Base-by-base conservation (phyloP, 345 rosid species). In the Gossypium mustelinum region DNA sequence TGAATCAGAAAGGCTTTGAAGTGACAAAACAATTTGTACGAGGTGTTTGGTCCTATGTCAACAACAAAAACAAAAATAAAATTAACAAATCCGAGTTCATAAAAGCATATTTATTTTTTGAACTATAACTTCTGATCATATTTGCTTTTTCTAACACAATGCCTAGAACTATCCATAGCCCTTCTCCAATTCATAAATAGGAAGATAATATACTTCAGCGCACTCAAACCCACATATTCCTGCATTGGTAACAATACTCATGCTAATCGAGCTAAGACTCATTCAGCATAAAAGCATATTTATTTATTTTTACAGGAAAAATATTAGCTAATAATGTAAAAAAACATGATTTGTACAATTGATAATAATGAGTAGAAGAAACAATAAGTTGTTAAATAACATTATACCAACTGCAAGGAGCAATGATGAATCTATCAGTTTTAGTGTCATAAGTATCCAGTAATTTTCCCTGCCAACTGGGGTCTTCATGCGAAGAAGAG, bases 401-500 rank as follows among this genome's bases (percentile, higher is more conserved):
- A 59, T 29, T 79, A 29, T 83, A 94, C 98, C 98, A 94, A 76
- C 75, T 52, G 86, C 93, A 89, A 10, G 97, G 88, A 67, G 92
- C 90, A 68, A 94, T 84, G 27, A 85, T 78, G 82, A 92, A 90
- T 74, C 78, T 80, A 80, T 94, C 97, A 72, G 86, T 78, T 79
- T 29, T 74, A 47, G 98, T 86, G 72, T 89, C 89, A 81, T 94
- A 92, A 65, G 97, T 94, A 68, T 91, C 97, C 73, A 94, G 79
- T 72, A 94, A 79, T 86, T 81, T 91, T 47, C 90, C 95, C 7
- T 80, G 43, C 97, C 97, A 94, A 66, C 43, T 79, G 9, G 74
- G 75, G 75, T 91, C 97, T 68, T 89, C 87, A 65, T 41, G 59
- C 70, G 89, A 85, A 77, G 92, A 86, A 50, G 85, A 80, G 47